Evolutionary conservation across 192 early-diverging fungal genomes (phyloP), one percentile per base, ranked within the genome.

Genomic region (Coemansia sp.): DNA sequence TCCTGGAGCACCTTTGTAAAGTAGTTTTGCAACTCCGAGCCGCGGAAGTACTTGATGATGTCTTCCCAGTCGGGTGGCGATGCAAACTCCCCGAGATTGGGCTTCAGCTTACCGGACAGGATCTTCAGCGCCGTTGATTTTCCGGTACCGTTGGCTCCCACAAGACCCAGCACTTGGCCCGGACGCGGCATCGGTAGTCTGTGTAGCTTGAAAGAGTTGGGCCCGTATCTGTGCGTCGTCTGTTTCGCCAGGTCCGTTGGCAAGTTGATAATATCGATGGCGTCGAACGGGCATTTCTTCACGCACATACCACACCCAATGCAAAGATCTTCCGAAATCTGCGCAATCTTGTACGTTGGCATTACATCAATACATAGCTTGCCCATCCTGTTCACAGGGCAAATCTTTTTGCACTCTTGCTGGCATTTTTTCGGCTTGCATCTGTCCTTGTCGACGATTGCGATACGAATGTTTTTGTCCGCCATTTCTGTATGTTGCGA

Each of bases 401-500:
- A 98, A 20, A 90, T 88, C 70, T 91, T 91, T 84, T 98, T 98
- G 88, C 97, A 98, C 83, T 98, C 97, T 75, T 97, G 97, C 78
- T 93, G 86, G 75, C 97, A 98, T 78, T 98, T 97, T 85, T 98
- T 98, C 20, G 97, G 97, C 85, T 96, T 96, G 85, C 97, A 98
- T 85, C 94, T 97, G 91, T 98, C 97, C 23, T 83, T 72, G 68
- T 73, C 89, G 79, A 98, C 92, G 81, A 98, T 95, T 65, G 97
- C 96, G 58, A 97, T 94, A 86, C 95, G 90, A 5, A 94, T 93
- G 45, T 93, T 87, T 63, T 92, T 91, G 73, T 95, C 94, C 53
- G 87, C 85, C 94, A 96, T 98, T 56, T 24, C 49, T 8, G 49
- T 43, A 34, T 26, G 24, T 8, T 30, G 5, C 41, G 21, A 30